Evolutionary conservation across 768 basidiomycete species (phyloP), one percentile per base, ranked within the genome.

Genomic region (Boletellus emodensis): DNA sequence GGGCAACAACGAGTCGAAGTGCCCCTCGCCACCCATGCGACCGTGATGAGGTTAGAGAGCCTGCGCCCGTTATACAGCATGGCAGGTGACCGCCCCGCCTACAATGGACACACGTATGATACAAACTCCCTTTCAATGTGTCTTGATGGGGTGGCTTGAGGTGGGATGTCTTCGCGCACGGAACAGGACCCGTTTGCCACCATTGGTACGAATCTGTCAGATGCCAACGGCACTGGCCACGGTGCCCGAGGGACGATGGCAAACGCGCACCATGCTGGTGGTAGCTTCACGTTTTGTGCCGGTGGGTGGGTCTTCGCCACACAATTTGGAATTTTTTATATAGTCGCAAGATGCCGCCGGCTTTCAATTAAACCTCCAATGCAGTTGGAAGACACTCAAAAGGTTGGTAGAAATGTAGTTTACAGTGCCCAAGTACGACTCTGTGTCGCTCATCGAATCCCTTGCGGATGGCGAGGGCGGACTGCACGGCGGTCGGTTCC

Each of bases 21-120:
- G 18, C 22, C 17, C 24, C 2, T 34, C 26, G 33, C 44, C 52
- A 46, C 22, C 9, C 32, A 18, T 11, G 22, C 40, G 39, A 52
- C 8, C 32, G 34, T 20, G 45, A 37, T 20, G 43, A 43, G 22
- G 45, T 35, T 35, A 32, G 28, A 39, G 9, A 26, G 13, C 38
- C 18, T 17, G 41, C 44, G n/a, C 40, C 46, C 34, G 9, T 36
- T 52, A 22, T 42, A 65, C 64, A 65, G 64, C 65, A 40, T 65
- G 64, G 54, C 46, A 52, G 50, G 41, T 54, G 51, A 33, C 14
- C 33, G 43, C 53, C 54, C 40, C 44, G 43, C 45, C 50, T 52
- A 49, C 51, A 20, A 38, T 30, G 35, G 0, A 26, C 47, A 51
- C 56, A 52, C 51, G 60, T 44, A 38, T 63, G 54, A 60, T 51